These are phyloP conservation scores for Irpex sp. DNA, from an alignment of 1,284 basidiomycete species.

Conservation along the genomic window DNA sequence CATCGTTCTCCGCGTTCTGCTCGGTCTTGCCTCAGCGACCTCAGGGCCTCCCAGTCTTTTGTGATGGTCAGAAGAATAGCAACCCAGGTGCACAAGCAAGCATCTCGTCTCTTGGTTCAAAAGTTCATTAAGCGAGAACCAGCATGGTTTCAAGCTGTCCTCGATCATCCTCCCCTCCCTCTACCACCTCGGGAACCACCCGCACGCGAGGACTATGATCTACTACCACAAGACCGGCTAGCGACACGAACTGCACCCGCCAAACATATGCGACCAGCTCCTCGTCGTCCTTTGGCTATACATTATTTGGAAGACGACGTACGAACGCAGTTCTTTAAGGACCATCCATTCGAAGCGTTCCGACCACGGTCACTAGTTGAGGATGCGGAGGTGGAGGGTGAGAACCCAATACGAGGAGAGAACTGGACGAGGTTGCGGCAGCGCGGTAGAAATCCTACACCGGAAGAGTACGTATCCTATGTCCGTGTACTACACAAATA, in stretches of 20 bases:
- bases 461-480: conserved; percentile 78
- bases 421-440: conserved; percentile 79
- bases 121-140: conserved; percentile 71
- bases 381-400: conserved; percentile 48
- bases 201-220: conserved; percentile 50
- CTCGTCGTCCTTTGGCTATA: conserved; percentile 60
- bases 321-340: conserved; percentile 88
- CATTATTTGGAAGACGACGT: conserved; percentile 85
- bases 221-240: conserved; percentile 26
- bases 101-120: conserved; percentile 78
- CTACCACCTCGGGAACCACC: conserved; percentile 75
- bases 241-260: conserved; percentile 10
- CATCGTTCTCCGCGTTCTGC: background rate
- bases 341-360: conserved; percentile 96
- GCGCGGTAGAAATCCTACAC: conserved; percentile 75
- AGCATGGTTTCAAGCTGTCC: conserved; percentile 83
- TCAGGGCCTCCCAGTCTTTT: background rate
- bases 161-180: conserved; percentile 84
- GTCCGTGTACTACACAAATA: background rate
- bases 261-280: conserved; percentile 23
- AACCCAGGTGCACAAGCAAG: conserved; percentile 85
- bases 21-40: background rate
- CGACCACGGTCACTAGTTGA: conserved; percentile 81
- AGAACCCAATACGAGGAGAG: conserved; percentile 54
- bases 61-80: conserved; percentile 82